Evolutionary conservation across 495 filamentous ascomycete species (phyloP), one percentile per base, ranked within the genome.

Genomic region (Penicillium coffeae): DNA sequence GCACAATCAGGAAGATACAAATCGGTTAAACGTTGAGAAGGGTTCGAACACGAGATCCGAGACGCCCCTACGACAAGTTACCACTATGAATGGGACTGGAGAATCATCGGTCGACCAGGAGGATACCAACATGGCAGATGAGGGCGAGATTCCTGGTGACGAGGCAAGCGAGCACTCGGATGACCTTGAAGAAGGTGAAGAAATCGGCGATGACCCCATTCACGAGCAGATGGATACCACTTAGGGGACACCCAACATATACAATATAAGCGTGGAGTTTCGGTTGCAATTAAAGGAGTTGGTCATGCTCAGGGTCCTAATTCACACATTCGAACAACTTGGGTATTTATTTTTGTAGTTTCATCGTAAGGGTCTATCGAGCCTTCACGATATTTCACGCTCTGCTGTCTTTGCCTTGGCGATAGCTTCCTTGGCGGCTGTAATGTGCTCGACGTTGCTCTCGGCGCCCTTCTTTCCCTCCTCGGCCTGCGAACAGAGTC

Each of bases 161-260:
- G 72, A 72, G 20, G 67, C 66, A 16, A 59, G 65, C 3, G 63
- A 67, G 41, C 55, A 58, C 9, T 60, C 56, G 5, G 74, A 75
- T 55, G 62, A 74, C 41, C 58, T 72, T 36, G 68, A 74, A 38
- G 63, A 79, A 61, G 67, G 78, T 50, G 71, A 76, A 50, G 69
- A 68, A 51, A 65, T 83, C 13, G 76, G 81, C 15, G 77, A 77
- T 32, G 73, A 76, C 37, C 63, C 45, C 20, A 56, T 57, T 44
- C 72, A 64, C 3, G 84, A 88, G 57, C 77, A 72, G 48, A 90
- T 90, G 88, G 88, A 92, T 64, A 85, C 72, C 18, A 80, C 83
- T 16, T 74, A 30, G 25, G 56, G 63, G 13, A 14, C 45, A 30
- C 19, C 54, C 21, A 32, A 48, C 36, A 32, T 51, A 47, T 58